These are phyloP conservation scores for Hanseniaspora guilliermondii DNA, from an alignment of 805 yeast species.

Conservation along the genomic window DNA sequence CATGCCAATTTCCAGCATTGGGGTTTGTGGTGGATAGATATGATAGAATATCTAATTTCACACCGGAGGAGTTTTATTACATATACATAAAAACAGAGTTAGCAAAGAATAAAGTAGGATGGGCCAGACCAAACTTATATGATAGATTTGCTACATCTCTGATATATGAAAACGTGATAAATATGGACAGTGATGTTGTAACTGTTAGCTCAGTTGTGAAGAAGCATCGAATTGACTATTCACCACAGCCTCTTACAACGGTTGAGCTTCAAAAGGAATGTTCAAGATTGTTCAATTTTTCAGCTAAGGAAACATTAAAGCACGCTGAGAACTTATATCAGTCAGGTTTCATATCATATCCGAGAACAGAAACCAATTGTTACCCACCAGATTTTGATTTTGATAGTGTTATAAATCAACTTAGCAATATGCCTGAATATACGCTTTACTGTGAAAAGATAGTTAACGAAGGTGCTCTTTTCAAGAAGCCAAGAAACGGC, in stretches of 20 bases:
- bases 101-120: conserved; percentile 37
- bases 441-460: conserved; percentile 38
- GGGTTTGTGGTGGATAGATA: conserved; percentile 93
- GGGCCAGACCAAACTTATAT: conserved; percentile 63
- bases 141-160: conserved; percentile 55
- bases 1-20: conserved; percentile 92
- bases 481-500: conserved; percentile 65
- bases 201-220: not conserved
- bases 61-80: conserved; percentile 71
- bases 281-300: conserved; percentile 55
- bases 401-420: conserved; percentile 46
- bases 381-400: conserved; percentile 73
- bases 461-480: conserved; percentile 30
- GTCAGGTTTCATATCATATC: conserved; percentile 79
- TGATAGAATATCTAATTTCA: conserved; percentile 57
- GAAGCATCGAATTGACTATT: conserved; percentile 35
- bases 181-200: conserved; percentile 20
- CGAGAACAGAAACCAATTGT: conserved; percentile 91
- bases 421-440: conserved; percentile 54
- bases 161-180: conserved; percentile 57
- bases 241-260: conserved; percentile 87
- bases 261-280: conserved; percentile 87
- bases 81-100: conserved; percentile 39
- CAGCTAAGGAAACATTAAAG: conserved; percentile 66
- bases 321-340: conserved; percentile 79